Conservation (phyloP, 768 basidiomycete species). For the Fistulinella prunicolor region DNA sequence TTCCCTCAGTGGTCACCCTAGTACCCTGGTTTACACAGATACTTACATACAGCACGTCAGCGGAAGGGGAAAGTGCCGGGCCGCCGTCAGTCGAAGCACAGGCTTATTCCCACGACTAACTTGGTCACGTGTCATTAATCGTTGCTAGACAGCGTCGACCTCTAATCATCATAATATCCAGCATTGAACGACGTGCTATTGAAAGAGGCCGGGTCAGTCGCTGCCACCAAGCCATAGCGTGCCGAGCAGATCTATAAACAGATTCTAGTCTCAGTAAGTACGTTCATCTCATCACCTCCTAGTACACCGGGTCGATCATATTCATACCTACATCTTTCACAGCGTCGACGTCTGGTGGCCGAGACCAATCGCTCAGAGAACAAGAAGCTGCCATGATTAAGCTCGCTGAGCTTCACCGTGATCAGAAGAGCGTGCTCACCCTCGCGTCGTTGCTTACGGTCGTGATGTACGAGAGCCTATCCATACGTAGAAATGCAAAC, state of each 20-base stretch:
- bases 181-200: slow-evolving; percentile 22
- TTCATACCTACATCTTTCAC: not conserved
- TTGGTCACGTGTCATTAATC: slow-evolving; percentile 27
- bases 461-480: not conserved
- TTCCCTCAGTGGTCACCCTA: too few relatives aligned
- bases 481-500: slow-evolving; percentile 63
- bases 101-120: slow-evolving; percentile 27
- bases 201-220: slow-evolving; percentile 50
- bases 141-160: too few relatives aligned
- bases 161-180: slow-evolving; percentile 21
- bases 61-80: too few relatives aligned
- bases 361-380: slow-evolving; percentile 62
- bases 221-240: slow-evolving; percentile 48
- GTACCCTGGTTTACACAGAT: too few relatives aligned
- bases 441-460: too few relatives aligned
- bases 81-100: too few relatives aligned
- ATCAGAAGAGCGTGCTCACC: slow-evolving; percentile 65
- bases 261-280: slow-evolving; percentile 48
- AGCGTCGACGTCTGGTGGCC: slow-evolving; percentile 39
- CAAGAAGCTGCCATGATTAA: slow-evolving; percentile 87
- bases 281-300: slow-evolving; percentile 10
- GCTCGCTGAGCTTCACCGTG: slow-evolving; percentile 83
- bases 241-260: slow-evolving; percentile 77
- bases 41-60: too few relatives aligned
- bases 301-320: too few relatives aligned